Evolutionary conservation across 371 early-diverging fungal genomes (phyloP).

Genomic region (Syncephalis plumigaleata): DNA sequence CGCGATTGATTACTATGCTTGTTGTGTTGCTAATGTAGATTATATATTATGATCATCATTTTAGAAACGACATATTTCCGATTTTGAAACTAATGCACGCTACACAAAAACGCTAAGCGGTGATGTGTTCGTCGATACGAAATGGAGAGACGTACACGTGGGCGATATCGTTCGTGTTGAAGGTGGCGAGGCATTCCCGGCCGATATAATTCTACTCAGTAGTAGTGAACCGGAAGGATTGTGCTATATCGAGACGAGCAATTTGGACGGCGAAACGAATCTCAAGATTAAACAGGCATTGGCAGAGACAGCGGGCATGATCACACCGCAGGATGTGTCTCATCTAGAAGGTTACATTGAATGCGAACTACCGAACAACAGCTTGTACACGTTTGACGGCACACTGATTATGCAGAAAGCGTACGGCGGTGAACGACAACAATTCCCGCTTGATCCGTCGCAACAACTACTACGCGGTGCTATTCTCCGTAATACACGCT

Average conservation of each 20-base stretch:
- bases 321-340: constrained; percentile 38
- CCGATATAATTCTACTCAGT: constrained; percentile 74
- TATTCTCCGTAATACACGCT: constrained; percentile 61
- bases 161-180: constrained; percentile 85
- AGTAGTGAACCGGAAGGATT: constrained; percentile 74
- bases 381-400: constrained; percentile 74
- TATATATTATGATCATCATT: not conserved
- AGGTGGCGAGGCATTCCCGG: constrained; percentile 79
- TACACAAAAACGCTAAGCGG: constrained; percentile 42
- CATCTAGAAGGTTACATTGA: constrained; percentile 36
- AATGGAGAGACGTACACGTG: constrained; percentile 67
- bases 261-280: constrained; percentile 92
- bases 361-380: constrained; percentile 76
- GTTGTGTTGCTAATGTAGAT: not conserved
- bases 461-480: constrained; percentile 73
- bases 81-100: constrained; percentile 58
- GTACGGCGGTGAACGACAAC: constrained; percentile 31
- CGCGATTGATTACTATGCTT: not conserved
- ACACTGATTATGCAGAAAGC: constrained; percentile 26
- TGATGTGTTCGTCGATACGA: constrained; percentile 35
- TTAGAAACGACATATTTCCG: constrained; percentile 65
- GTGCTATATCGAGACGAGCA: constrained; percentile 91
- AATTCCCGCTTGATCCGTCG: constrained; percentile 57
- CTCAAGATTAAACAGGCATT: constrained; percentile 79
- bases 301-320: constrained; percentile 42